Percentiles rank a stretch among this genome's conserved stretches.
Conservation (phyloP, 306 rosid species). For the Glycyrrhiza uralensis region DNA sequence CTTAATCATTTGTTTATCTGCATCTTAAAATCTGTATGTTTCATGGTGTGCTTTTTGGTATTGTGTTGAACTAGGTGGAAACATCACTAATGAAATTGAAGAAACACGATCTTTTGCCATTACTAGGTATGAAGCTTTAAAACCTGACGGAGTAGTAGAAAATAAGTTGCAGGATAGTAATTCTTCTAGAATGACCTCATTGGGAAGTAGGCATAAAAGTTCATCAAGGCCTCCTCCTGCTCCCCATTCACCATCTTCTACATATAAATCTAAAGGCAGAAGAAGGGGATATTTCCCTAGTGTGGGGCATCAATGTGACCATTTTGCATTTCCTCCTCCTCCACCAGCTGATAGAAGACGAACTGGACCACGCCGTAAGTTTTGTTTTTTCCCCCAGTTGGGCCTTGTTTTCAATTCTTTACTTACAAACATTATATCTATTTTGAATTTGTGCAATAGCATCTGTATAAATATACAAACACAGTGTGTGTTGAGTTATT, state of each 20-base stretch:
- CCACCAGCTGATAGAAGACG: conserved; percentile 70
- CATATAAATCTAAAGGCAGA: conserved; percentile 22
- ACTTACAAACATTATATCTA: not conserved
- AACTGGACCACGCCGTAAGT: conserved; percentile 94
- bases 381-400: not conserved
- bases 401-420: conserved; percentile 2
- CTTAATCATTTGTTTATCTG: conserved; percentile 20
- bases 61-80: conserved; percentile 58
- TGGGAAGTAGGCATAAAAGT: conserved; percentile 22
- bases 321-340: conserved; percentile 85
- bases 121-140: conserved; percentile 28
- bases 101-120: conserved; percentile 33
- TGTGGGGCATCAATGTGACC: conserved; percentile 48
- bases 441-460: conserved; percentile 10
- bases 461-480: conserved; percentile 2
- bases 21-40: conserved; percentile 12
- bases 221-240: conserved; percentile 25
- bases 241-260: conserved; percentile 19
- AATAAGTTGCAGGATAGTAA: conserved; percentile 32
- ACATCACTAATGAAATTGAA: conserved; percentile 46
- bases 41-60: conserved; percentile 35
- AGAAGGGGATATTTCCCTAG: conserved; percentile 37
- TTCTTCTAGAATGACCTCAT: conserved; percentile 35
- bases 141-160: conserved; percentile 33
- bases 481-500: not conserved